These are phyloP conservation scores for Starmera caribaea DNA, from an alignment of 805 yeast species.

Conservation along the genomic window DNA sequence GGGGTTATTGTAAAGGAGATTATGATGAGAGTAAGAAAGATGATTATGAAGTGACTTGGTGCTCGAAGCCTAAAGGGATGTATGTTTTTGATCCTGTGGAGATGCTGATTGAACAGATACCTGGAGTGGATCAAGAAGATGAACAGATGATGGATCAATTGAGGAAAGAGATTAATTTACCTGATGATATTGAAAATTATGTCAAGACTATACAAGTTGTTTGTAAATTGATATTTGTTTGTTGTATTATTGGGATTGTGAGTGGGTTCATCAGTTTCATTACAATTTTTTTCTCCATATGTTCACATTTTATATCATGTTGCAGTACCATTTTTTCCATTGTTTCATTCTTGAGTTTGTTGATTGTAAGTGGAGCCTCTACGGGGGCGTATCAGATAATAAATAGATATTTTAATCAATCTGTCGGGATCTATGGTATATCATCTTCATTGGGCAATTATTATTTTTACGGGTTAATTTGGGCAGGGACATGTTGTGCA, in stretches of 20 bases:
- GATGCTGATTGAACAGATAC: slow-evolving; percentile 17
- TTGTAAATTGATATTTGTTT: slow-evolving; percentile 50
- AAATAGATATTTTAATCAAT: slow-evolving; percentile 40
- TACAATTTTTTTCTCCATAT: slow-evolving; percentile 33
- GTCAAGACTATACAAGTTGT: slow-evolving; percentile 33
- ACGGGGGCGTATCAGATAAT: slow-evolving; percentile 53
- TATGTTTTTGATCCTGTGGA: slow-evolving; percentile 46
- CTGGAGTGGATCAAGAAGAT: slow-evolving; percentile 13
- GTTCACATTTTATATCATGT: slow-evolving; percentile 35
- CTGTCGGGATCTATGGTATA: slow-evolving; percentile 41
- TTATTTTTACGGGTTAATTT: slow-evolving; percentile 45
- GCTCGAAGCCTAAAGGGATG: slow-evolving; percentile 45
- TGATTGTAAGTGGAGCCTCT: slow-evolving; percentile 42
- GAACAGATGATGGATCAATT: slow-evolving; percentile 18
- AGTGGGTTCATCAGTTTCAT: slow-evolving; percentile 32
- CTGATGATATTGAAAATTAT: slow-evolving; percentile 41
- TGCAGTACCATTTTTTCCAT: slow-evolving; percentile 35
- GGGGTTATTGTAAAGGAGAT: slow-evolving; percentile 53
- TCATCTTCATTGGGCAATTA: slow-evolving; percentile 37
- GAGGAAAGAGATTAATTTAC: slow-evolving; percentile 34
- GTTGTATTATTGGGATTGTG: slow-evolving; percentile 39
- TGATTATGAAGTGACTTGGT: slow-evolving; percentile 29
- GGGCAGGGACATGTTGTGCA: slow-evolving; percentile 51
- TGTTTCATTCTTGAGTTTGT: slow-evolving; percentile 27
- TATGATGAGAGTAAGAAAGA: slow-evolving; percentile 3